Percentiles rank a stretch among this genome's conserved stretches.
These are phyloP conservation scores for Ophiobolus disseminans DNA, from an alignment of 2,329 filamentous ascomycete species.

Conservation along the genomic window DNA sequence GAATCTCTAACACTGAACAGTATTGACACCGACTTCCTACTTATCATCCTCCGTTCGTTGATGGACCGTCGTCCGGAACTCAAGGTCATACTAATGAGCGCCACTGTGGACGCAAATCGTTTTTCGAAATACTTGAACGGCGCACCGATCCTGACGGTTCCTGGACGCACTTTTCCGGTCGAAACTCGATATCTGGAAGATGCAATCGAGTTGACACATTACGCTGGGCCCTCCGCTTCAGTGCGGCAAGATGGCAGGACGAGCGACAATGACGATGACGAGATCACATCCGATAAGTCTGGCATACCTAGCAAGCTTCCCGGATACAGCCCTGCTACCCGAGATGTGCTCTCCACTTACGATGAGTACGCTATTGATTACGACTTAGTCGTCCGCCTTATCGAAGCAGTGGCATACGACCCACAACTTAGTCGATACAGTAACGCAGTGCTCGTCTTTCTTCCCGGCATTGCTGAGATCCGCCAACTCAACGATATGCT, in stretches of 20 bases:
- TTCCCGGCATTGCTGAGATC: constrained; percentile 94
- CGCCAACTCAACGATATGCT: constrained; percentile 86
- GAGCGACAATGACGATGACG: constrained; percentile 57
- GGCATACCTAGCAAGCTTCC: constrained; percentile 71
- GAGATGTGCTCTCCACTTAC: constrained; percentile 75
- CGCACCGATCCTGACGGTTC: constrained; percentile 87
- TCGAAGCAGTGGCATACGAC: constrained; percentile 76
- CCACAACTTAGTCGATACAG: constrained; percentile 74
- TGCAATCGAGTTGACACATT: constrained; percentile 85
- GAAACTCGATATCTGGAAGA: constrained; percentile 89
- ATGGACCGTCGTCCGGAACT: constrained; percentile 78
- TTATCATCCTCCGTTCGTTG: constrained; percentile 88
- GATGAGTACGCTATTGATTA: constrained; percentile 94
- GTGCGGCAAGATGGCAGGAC: constrained; percentile 62
- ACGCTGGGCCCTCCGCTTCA: constrained; percentile 52
- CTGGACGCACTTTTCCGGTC: constrained; percentile 92
- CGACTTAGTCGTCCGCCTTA: constrained; percentile 80
- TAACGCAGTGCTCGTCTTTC: constrained; percentile 90
- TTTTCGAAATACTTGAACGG: constrained; percentile 89
- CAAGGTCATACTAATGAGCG: constrained; percentile 96
- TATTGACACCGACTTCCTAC: constrained; percentile 94
- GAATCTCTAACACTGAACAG: constrained; percentile 46
- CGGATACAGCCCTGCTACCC: constrained; percentile 78
- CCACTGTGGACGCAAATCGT: constrained; percentile 89
- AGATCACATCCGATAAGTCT: constrained; percentile 55